Conservation (phyloP, 2,329 filamentous ascomycete species). For the Fusarium armeniacum region DNA sequence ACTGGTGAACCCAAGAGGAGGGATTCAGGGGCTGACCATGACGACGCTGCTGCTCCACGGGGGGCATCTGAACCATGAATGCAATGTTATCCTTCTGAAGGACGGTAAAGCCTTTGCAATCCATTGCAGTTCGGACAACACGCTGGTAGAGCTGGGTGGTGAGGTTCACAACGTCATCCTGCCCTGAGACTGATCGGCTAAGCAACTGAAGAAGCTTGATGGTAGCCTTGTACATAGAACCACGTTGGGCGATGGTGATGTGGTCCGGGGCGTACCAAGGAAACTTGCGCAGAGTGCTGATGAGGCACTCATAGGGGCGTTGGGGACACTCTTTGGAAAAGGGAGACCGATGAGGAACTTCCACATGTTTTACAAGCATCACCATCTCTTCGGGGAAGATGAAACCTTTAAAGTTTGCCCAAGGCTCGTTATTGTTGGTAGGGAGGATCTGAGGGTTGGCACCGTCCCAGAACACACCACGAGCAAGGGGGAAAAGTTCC, state of each 20-base stretch:
- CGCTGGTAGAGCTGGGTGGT: slow-evolving; percentile 68
- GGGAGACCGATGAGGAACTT: slow-evolving; percentile 71
- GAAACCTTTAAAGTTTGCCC: slow-evolving; percentile 71
- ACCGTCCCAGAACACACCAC: slow-evolving; percentile 69
- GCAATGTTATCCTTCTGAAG: slow-evolving; percentile 73
- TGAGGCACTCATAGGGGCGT: slow-evolving; percentile 74
- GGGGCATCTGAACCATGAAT: slow-evolving; percentile 56
- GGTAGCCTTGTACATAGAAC: slow-evolving; percentile 66
- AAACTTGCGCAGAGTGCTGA: slow-evolving; percentile 73
- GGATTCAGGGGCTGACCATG: slow-evolving; percentile 65
- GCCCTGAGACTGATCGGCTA: slow-evolving; percentile 57
- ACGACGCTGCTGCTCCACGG: slow-evolving; percentile 54
- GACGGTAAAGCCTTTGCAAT: slow-evolving; percentile 72
- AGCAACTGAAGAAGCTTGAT: slow-evolving; percentile 65
- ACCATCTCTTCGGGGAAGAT: slow-evolving; percentile 73
- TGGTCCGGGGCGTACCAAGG: slow-evolving; percentile 71
- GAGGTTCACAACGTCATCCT: slow-evolving; percentile 60
- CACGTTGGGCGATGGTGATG: slow-evolving; percentile 71
- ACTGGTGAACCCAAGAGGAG: slow-evolving; percentile 65
- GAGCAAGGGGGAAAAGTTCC: slow-evolving; percentile 71
- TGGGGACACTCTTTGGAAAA: slow-evolving; percentile 73
- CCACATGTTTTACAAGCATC: slow-evolving; percentile 74
- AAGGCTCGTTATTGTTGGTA: slow-evolving; percentile 56
- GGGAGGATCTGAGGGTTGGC: slow-evolving; percentile 58
- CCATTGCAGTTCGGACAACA: slow-evolving; percentile 65